These are phyloP conservation scores for Metarhizium anisopliae DNA, from an alignment of 2,329 filamentous ascomycete species.

Conservation along the genomic window DNA sequence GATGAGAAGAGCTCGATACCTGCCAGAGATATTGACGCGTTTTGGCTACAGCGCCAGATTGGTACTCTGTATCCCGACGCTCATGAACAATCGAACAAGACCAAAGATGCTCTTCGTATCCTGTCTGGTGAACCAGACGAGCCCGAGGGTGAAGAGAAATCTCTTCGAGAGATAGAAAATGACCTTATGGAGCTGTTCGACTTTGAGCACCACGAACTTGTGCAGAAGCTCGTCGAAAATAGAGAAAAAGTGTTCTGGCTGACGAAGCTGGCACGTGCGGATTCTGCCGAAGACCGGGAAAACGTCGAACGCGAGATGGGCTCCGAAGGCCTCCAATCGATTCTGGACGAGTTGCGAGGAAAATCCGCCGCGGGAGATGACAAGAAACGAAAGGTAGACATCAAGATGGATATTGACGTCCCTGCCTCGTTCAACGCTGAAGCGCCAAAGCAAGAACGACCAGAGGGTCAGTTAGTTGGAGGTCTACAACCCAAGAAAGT, in stretches of 20 bases:
- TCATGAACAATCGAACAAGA: conserved; percentile 89
- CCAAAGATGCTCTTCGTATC: conserved; percentile 71
- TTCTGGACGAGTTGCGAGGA: conserved; percentile 80
- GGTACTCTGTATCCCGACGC: conserved; percentile 83
- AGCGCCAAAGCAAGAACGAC: conserved; percentile 41
- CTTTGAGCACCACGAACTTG: conserved; percentile 89
- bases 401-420: conserved; percentile 91
- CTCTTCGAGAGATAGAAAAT: conserved; percentile 90
- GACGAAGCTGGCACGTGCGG: conserved; percentile 74
- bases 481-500: conserved; percentile 78
- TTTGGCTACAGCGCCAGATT: conserved; percentile 92
- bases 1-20: conserved; percentile 57
- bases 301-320: conserved; percentile 85
- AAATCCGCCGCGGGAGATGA: conserved; percentile 52
- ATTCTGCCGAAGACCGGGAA: conserved; percentile 65
- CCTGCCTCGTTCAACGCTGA: conserved; percentile 48
- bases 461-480: conserved; percentile 64
- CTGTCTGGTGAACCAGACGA: conserved; percentile 67
- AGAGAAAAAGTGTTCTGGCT: conserved; percentile 94
- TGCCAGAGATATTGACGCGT: conserved; percentile 89
- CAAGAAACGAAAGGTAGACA: conserved; percentile 63
- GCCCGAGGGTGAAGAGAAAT: conserved; percentile 68
- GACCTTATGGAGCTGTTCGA: conserved; percentile 98
- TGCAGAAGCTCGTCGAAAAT: conserved; percentile 84
- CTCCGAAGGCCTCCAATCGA: conserved; percentile 75